Conservation (phyloP, 305 asterid species). For the Solanum hybrid region DNA sequence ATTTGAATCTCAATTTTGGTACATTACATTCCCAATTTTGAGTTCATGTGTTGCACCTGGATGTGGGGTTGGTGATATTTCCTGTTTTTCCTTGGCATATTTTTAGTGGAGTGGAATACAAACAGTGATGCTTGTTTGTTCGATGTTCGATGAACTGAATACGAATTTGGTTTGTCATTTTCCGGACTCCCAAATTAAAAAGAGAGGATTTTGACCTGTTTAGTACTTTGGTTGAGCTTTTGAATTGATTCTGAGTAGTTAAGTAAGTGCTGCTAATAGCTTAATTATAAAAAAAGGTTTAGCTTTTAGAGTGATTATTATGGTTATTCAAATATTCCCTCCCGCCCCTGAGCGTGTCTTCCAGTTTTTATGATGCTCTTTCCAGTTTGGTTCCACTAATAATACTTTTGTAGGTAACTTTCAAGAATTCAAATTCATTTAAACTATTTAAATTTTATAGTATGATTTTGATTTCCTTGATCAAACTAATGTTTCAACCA, state of each 20-base stretch:
- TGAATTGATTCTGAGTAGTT: not conserved
- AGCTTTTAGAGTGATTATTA: not conserved
- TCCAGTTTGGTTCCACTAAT: not conserved
- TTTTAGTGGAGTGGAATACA: not conserved
- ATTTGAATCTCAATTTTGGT: slow-evolving; percentile 56
- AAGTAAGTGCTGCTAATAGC: not conserved
- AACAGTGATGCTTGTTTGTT: not conserved
- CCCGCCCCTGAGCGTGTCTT: not conserved
- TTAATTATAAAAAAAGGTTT: not conserved
- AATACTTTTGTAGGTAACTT: not conserved
- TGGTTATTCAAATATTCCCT: not conserved
- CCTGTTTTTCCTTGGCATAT: not conserved
- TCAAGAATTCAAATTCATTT: not conserved
- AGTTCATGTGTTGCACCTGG: not conserved
- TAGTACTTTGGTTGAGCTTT: not conserved
- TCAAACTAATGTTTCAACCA: not conserved
- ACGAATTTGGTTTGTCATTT: not conserved
- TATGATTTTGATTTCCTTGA: not conserved
- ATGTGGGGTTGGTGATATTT: not conserved
- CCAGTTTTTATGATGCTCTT: not conserved
- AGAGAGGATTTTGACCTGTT: not conserved
- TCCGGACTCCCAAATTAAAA: not conserved
- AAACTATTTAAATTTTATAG: not conserved
- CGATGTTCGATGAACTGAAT: not conserved
- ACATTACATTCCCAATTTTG: not conserved